phyloP scores from a whole-genome alignment of 176 grass and related monocot species.

The Echinochloa phyllopogon region DNA sequence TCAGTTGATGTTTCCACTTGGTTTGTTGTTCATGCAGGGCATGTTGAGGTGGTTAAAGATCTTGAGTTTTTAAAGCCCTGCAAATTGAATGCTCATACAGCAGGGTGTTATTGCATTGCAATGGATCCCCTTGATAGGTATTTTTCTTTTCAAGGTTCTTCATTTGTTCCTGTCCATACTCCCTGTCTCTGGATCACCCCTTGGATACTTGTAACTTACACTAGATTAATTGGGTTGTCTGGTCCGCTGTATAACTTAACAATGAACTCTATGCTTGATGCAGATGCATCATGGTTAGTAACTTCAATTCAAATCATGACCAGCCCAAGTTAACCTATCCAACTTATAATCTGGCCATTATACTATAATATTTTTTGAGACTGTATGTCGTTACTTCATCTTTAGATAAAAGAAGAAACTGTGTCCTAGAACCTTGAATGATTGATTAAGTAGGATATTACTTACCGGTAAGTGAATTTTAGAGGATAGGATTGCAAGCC shows the following conservation, averaged over 20 bases:
- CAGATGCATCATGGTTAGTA: neutral
- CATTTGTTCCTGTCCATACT: neutral
- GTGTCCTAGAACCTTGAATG: neutral
- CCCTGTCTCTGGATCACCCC: slow-evolving; percentile 2
- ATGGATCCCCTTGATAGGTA: slow-evolving; percentile 97
- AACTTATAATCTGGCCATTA: slow-evolving; percentile 19
- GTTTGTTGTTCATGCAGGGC: slow-evolving; percentile 62
- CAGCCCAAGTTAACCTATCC: neutral
- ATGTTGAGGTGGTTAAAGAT: slow-evolving; percentile 85
- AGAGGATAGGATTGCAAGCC: neutral
- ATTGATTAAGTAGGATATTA: slow-evolving; percentile 8
- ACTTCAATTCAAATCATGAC: neutral
- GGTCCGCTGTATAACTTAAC: slow-evolving; percentile 7
- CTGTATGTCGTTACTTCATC: slow-evolving; percentile 11
- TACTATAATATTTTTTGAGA: slow-evolving; percentile 4
- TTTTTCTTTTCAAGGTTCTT: slow-evolving; percentile 15
- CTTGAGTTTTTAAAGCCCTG: slow-evolving; percentile 68
- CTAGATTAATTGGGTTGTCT: slow-evolving; percentile 1
- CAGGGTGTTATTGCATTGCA: slow-evolving; percentile 97
- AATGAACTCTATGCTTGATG: neutral
- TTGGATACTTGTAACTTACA: slow-evolving; percentile 13
- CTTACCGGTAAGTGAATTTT: neutral
- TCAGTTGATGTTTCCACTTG: slow-evolving; percentile 5
- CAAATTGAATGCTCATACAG: slow-evolving; percentile 95
- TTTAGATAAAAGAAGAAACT: neutral